Evolutionary conservation across 805 yeast genomes (phyloP).

Genomic region (Candida morakotiae): DNA sequence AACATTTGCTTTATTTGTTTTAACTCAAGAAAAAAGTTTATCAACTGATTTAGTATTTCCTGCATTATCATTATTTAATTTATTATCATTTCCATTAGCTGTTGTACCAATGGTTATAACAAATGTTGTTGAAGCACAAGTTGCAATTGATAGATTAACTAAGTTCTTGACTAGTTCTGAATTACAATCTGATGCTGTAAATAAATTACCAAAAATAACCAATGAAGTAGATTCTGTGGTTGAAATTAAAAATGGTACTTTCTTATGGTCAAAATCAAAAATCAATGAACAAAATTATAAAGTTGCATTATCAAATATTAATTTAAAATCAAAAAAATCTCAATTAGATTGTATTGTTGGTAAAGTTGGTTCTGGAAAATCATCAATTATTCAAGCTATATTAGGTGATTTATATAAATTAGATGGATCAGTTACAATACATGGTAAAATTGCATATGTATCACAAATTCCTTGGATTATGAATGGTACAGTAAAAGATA

Average conservation of each 20-base stretch:
- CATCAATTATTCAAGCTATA: conserved; percentile 73
- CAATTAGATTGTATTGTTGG: conserved; percentile 85
- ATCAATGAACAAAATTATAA: conserved; percentile 50
- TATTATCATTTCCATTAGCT: conserved; percentile 87
- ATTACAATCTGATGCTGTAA: conserved; percentile 75
- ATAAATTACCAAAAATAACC: conserved; percentile 43
- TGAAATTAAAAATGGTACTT: conserved; percentile 60
- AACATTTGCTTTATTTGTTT: conserved; percentile 79
- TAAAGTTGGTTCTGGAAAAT: conserved; percentile 86
- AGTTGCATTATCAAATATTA: conserved; percentile 61
- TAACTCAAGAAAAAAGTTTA: conserved; percentile 55
- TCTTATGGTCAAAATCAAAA: conserved; percentile 74
- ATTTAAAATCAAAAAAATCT: conserved; percentile 65
- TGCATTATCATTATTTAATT: conserved; percentile 81
- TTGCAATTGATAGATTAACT: conserved; percentile 71
- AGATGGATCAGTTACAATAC: conserved; percentile 65
- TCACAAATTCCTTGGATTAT: conserved; percentile 96
- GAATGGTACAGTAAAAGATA: conserved; percentile 90
- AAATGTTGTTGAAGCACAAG: conserved; percentile 82
- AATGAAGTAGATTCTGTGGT: conserved; percentile 67
- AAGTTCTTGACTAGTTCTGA: conserved; percentile 73
- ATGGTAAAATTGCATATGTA: conserved; percentile 83
- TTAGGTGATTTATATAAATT: conserved; percentile 79
- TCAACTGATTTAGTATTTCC: conserved; percentile 91
- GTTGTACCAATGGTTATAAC: conserved; percentile 90